Percentiles rank a stretch among this genome's conserved stretches.
Evolutionary conservation across 257 asterid genomes (phyloP).

Genomic region (Orobanche coerulescens): DNA sequence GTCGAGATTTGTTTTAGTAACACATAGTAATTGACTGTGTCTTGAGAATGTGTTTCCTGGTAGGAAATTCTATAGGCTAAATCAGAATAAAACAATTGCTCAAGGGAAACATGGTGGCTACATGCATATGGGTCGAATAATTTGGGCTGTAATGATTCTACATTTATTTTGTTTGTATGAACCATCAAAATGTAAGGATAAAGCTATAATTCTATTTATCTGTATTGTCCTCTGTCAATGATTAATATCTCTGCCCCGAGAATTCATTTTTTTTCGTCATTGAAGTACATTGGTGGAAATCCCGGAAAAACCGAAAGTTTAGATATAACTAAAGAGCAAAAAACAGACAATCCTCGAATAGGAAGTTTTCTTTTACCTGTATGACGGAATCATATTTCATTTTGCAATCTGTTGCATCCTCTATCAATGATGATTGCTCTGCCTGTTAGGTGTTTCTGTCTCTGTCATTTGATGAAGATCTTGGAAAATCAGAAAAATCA

Average conservation of each 20-base stretch:
- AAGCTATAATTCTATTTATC: not conserved
- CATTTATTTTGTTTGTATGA: not conserved
- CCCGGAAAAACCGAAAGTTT: conserved; percentile 51
- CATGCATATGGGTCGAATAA: not conserved
- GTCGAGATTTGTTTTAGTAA: not conserved
- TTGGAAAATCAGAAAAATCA: conserved; percentile 50
- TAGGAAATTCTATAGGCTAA: not conserved
- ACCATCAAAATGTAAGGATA: not conserved
- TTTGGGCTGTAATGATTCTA: not conserved
- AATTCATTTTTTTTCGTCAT: conserved; percentile 59
- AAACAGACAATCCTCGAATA: too few species aligned
- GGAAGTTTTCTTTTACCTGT: not conserved
- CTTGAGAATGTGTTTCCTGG: not conserved
- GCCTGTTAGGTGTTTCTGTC: conserved; percentile 52
- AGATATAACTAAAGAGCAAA: conserved; percentile 39
- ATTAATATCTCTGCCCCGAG: conserved; percentile 5
- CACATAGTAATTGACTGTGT: not conserved
- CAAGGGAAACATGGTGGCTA: not conserved
- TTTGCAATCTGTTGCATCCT: not conserved
- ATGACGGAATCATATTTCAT: not conserved
- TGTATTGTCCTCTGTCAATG: not conserved
- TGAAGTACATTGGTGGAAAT: conserved; percentile 57
- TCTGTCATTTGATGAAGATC: conserved; percentile 83
- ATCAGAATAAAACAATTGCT: not conserved
- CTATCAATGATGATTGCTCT: not conserved